Evolutionary conservation across 2,329 filamentous ascomycete species (phyloP).

Genomic region (Didymella pomorum): DNA sequence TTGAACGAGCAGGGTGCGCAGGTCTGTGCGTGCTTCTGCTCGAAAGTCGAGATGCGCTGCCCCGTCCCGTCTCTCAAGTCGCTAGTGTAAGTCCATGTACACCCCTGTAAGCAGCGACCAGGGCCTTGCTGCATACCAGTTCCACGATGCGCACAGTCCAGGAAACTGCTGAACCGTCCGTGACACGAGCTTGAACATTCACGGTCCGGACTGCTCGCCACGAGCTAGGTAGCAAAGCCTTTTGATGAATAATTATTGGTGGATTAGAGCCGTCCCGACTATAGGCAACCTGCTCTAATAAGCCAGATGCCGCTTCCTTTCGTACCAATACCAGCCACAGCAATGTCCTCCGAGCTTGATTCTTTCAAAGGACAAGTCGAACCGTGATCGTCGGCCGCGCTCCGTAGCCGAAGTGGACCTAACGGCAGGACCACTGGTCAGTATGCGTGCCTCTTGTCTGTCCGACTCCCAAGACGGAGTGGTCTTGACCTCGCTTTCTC

Average conservation of each 20-base stretch:
- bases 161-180: slow-evolving; percentile 46
- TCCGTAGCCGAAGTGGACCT: slow-evolving; percentile 35
- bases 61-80: slow-evolving; percentile 36
- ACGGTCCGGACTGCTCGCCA: slow-evolving; percentile 44
- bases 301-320: slow-evolving; percentile 32
- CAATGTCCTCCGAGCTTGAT: slow-evolving; percentile 22
- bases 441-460: slow-evolving; percentile 1
- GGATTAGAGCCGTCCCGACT: slow-evolving; percentile 46
- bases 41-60: slow-evolving; percentile 34
- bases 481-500: too few relatives aligned
- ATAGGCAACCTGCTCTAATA: slow-evolving; percentile 39
- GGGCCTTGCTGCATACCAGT: slow-evolving; percentile 41
- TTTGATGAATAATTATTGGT: slow-evolving; percentile 41
- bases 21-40: slow-evolving; percentile 32
- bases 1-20: slow-evolving; percentile 39
- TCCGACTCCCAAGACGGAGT: neutral
- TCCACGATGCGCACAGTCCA: slow-evolving; percentile 49
- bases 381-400: slow-evolving; percentile 42
- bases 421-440: slow-evolving; percentile 37
- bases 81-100: slow-evolving; percentile 36
- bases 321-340: slow-evolving; percentile 31
- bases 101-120: slow-evolving; percentile 29
- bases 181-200: slow-evolving; percentile 47
- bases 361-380: slow-evolving; percentile 36
- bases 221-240: slow-evolving; percentile 40